These are phyloP conservation scores for Conoideocrella luteorostrata DNA, from an alignment of 2,329 filamentous ascomycete species.

Conservation along the genomic window DNA sequence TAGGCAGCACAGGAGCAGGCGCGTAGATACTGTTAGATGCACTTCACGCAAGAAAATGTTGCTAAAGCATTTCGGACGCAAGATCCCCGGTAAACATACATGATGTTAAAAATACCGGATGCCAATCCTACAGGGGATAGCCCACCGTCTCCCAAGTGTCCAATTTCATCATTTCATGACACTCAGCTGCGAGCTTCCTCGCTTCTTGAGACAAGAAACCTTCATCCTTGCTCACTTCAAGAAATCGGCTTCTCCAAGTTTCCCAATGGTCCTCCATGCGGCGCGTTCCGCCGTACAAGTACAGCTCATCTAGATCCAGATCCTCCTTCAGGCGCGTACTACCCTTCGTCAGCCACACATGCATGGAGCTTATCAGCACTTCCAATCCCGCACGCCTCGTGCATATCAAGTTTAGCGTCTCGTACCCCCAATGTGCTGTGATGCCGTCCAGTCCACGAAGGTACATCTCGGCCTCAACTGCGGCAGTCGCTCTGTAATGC, in stretches of 20 bases:
- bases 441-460: background rate
- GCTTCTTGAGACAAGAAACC: background rate
- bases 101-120: too few species aligned
- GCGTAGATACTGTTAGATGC: too few species aligned
- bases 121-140: too few species aligned
- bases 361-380: background rate
- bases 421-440: background rate
- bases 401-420: background rate
- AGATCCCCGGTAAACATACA: too few species aligned
- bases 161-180: slow-evolving; percentile 5
- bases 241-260: background rate
- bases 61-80: too few species aligned
- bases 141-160: too few species aligned
- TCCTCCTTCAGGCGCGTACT: background rate
- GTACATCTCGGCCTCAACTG: background rate
- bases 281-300: background rate
- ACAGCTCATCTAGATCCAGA: background rate
- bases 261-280: background rate
- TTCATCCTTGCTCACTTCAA: background rate
- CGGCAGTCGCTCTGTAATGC: background rate
- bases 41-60: too few species aligned
- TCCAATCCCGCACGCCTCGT: background rate
- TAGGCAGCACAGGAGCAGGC: too few species aligned
- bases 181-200: background rate
- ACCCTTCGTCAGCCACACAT: background rate